Conservation (phyloP, 140 eudicot genomes). For the Cichorium intybus region DNA sequence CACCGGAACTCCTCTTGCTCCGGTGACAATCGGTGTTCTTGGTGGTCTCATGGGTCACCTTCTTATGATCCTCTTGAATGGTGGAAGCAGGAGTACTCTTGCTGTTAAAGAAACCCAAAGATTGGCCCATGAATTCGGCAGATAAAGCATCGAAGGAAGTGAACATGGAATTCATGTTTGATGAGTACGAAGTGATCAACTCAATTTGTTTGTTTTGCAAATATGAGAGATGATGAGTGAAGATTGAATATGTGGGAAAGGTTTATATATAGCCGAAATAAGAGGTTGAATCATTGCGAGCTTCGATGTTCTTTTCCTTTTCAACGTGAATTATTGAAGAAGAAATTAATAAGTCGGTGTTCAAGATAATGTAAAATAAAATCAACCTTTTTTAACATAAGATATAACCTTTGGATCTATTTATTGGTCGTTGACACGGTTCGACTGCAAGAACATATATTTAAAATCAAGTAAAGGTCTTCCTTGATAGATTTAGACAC, state of each 20-base stretch:
- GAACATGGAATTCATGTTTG: slow-evolving; percentile 40
- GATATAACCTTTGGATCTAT: too few species aligned
- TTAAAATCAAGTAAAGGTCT: too few species aligned
- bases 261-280: not conserved
- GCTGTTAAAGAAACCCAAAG: not conserved
- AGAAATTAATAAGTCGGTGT: too few species aligned
- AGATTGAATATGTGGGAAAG: not conserved
- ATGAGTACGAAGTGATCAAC: not conserved
- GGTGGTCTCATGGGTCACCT: not conserved
- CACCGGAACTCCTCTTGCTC: not conserved
- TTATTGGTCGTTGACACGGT: too few species aligned
- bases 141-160: slow-evolving; percentile 46
- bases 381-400: too few species aligned
- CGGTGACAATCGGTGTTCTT: not conserved
- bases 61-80: slow-evolving; percentile 12
- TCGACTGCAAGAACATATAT: too few species aligned
- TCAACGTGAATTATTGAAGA: not conserved
- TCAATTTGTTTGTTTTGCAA: not conserved
- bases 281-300: not conserved
- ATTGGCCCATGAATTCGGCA: slow-evolving; percentile 26
- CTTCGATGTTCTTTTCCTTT: not conserved
- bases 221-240: not conserved
- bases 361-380: too few species aligned
- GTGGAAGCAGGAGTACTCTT: not conserved
- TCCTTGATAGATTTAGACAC: too few species aligned